These are phyloP conservation scores for Teratosphaeria viscida DNA, from an alignment of 2,329 filamentous ascomycete species.

Conservation along the genomic window DNA sequence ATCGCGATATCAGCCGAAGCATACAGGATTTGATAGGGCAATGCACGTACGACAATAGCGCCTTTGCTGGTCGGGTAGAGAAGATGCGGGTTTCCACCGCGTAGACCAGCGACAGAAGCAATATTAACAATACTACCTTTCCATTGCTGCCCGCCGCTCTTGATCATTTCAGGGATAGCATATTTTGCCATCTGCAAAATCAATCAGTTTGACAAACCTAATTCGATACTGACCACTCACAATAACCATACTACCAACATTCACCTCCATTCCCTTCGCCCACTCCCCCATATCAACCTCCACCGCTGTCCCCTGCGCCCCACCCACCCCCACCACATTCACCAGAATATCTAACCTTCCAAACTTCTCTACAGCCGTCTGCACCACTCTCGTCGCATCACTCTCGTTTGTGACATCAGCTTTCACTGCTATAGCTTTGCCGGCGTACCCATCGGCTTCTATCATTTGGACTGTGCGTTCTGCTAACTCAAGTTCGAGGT, in stretches of 20 bases:
- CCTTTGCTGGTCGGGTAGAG: constrained; percentile 46
- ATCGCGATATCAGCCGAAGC: neutral
- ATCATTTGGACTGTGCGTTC: constrained; percentile 46
- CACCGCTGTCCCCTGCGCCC: constrained; percentile 48
- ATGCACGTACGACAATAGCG: constrained; percentile 34
- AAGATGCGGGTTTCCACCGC: constrained; percentile 43
- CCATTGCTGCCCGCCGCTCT: constrained; percentile 37
- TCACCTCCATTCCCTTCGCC: constrained; percentile 48
- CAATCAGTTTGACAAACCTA: neutral
- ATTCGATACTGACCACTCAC: neutral
- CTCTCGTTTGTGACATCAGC: constrained; percentile 46
- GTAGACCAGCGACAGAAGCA: constrained; percentile 49
- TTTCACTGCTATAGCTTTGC: constrained; percentile 31
- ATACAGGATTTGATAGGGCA: neutral
- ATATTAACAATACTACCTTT: constrained; percentile 52
- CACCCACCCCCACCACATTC: constrained; percentile 54
- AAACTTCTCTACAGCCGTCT: constrained; percentile 37
- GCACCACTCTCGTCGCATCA: constrained; percentile 40
- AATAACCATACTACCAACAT: constrained; percentile 59
- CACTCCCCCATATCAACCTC: constrained; percentile 51
- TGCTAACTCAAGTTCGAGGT: constrained; percentile 41
- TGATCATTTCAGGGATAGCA: constrained; percentile 49
- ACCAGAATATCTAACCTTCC: constrained; percentile 53
- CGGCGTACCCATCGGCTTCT: constrained; percentile 27
- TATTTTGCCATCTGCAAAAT: constrained; percentile 35